Evolutionary conservation across 75 land plant species (phyloP).

Genomic region (Cupressus sempervirens): DNA sequence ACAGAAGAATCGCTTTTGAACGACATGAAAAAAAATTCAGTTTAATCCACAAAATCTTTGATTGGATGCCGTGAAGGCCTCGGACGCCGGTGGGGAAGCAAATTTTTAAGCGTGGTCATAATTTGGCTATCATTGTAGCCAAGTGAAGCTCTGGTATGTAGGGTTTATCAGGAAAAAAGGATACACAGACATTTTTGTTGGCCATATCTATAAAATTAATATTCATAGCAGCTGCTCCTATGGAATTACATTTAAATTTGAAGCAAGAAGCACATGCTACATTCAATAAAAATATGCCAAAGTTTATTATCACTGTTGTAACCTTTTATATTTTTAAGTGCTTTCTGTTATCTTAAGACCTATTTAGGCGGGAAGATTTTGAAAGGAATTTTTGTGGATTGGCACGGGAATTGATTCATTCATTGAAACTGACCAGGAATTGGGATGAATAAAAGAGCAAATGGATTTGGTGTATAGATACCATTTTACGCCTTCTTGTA

Average conservation of each 20-base stretch:
- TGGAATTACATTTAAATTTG: neutral
- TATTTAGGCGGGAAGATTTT: neutral
- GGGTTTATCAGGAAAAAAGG: neutral
- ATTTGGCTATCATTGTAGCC: neutral
- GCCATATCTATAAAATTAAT: neutral
- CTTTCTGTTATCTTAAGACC: neutral
- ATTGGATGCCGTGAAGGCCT: neutral
- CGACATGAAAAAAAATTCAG: too few relatives aligned
- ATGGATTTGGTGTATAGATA: conserved; percentile 2
- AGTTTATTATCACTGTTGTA: neutral
- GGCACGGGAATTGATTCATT: neutral
- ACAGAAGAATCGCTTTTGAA: too few relatives aligned
- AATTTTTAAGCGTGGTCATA: neutral
- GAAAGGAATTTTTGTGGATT: neutral
- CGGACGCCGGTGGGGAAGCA: neutral
- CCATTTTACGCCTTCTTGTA: neutral
- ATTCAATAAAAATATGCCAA: neutral
- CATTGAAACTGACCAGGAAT: neutral
- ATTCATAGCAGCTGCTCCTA: neutral
- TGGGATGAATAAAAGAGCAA: neutral
- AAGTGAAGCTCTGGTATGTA: neutral
- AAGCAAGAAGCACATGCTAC: neutral
- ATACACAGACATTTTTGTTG: neutral
- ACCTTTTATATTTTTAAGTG: neutral
- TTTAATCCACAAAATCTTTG: neutral